Evolutionary conservation across 768 basidiomycete species (phyloP).

Genomic region (Xerocomellus dryophilus): DNA sequence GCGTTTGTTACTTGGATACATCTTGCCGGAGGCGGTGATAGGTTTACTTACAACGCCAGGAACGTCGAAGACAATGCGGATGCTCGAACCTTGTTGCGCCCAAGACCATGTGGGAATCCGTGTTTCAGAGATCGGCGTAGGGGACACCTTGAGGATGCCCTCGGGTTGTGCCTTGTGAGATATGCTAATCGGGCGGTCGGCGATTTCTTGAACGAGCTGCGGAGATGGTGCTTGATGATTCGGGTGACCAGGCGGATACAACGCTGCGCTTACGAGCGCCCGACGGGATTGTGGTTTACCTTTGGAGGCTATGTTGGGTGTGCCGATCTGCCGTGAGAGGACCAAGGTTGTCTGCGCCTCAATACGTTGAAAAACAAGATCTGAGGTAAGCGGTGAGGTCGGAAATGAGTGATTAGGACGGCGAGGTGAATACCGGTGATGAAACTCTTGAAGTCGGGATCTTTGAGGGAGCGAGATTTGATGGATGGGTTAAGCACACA

Average conservation of each 20-base stretch:
- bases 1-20: constrained; percentile 7
- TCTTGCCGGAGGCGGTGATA: constrained; percentile 1
- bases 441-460: constrained; percentile 65
- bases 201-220: constrained; percentile 29
- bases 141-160: constrained; percentile 42
- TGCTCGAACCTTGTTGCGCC: constrained; percentile 38
- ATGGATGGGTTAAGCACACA: constrained; percentile 61
- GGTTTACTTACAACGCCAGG: constrained; percentile 52
- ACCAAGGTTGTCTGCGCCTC: constrained; percentile 57
- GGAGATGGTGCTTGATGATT: constrained; percentile 12
- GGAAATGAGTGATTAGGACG: neutral
- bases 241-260: constrained; percentile 32
- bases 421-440: constrained; percentile 50
- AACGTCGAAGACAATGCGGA: constrained; percentile 51
- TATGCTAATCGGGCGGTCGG: constrained; percentile 43
- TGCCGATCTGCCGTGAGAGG: constrained; percentile 66
- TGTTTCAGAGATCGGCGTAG: neutral
- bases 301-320: constrained; percentile 76
- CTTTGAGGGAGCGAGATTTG: constrained; percentile 55
- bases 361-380: constrained; percentile 65
- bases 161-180: constrained; percentile 30
- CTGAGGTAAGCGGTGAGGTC: constrained; percentile 35
- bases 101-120: constrained; percentile 52
- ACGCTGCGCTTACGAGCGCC: constrained; percentile 49
- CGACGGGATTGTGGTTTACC: constrained; percentile 61